A percentile compares a stretch with the other conserved stretches of the same genome.
Conservation (phyloP, 225 moss, liverwort and hornwort genomes). For the Pleurozium schreberi region DNA sequence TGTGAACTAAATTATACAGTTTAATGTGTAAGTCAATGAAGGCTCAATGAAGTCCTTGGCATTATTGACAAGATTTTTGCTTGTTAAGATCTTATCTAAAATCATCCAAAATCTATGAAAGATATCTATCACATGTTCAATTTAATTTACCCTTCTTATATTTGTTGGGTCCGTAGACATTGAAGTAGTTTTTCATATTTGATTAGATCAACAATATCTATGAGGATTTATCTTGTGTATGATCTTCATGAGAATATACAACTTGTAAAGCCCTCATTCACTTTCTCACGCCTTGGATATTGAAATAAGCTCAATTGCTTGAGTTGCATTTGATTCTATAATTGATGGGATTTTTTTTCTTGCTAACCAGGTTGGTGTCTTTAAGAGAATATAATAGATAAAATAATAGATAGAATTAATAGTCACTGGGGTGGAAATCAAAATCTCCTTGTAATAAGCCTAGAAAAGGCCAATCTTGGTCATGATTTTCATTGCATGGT, state of each 20-base stretch:
- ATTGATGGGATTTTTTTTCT: neutral
- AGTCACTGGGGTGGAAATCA: too few relatives aligned
- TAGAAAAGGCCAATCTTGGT: too few relatives aligned
- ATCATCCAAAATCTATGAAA: neutral
- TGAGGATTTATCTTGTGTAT: rapidly evolving
- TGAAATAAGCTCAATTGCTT: neutral
- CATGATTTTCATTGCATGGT: too few relatives aligned
- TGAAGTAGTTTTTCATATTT: rapidly evolving
- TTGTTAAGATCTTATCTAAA: too few relatives aligned
- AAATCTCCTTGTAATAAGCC: too few relatives aligned
- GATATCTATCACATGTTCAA: neutral
- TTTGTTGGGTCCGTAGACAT: neutral
- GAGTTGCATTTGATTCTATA: neutral
- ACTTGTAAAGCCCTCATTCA: neutral
- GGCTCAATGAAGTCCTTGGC: too few relatives aligned
- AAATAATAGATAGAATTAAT: too few relatives aligned
- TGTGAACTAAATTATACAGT: too few relatives aligned
- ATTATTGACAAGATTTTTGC: neutral
- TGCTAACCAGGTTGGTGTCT: too few relatives aligned
- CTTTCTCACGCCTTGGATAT: neutral
- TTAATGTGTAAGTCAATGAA: too few relatives aligned
- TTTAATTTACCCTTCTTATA: neutral
- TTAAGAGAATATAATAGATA: too few relatives aligned
- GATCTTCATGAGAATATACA: neutral
- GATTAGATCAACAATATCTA: neutral